Percentiles rank a stretch among this genome's conserved stretches.
Evolutionary conservation across 441 rosid species (phyloP).

Genomic region (Euphorbia celastroides): DNA sequence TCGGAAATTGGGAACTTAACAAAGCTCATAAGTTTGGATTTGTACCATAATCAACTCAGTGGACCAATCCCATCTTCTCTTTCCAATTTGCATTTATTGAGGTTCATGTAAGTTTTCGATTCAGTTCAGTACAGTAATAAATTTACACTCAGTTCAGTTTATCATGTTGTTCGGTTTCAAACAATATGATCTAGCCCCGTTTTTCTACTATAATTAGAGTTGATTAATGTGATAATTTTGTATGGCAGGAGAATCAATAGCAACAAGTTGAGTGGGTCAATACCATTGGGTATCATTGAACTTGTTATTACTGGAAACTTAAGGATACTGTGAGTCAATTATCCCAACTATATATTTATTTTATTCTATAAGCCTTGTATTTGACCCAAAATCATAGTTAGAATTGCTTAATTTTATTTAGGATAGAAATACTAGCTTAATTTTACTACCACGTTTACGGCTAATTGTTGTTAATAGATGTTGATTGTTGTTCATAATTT

Average conservation of each 20-base stretch:
- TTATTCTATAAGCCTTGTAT: no score
- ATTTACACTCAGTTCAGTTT: no score
- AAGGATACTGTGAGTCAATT: slow-evolving; percentile 30
- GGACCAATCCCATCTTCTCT: slow-evolving; percentile 40
- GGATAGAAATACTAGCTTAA: no score
- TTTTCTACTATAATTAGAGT: no score
- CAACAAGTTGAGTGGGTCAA: slow-evolving; percentile 31
- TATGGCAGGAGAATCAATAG: slow-evolving; percentile 36
- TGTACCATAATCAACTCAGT: slow-evolving; percentile 26
- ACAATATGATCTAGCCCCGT: no score
- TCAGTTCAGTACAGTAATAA: neutral
- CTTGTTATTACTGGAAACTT: slow-evolving; percentile 27
- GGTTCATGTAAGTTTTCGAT: slow-evolving; percentile 30
- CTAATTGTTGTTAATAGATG: no score
- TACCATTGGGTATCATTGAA: slow-evolving; percentile 24
- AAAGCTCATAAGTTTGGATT: slow-evolving; percentile 31
- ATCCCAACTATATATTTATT: no score
- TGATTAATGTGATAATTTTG: neutral
- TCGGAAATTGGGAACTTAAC: slow-evolving; percentile 30
- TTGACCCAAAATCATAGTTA: no score
- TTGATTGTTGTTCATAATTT: no score
- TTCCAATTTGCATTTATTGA: slow-evolving; percentile 31
- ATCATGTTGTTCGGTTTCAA: no score
- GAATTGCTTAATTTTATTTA: no score
- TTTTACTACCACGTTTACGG: no score